Base-by-base conservation (phyloP, 2,329 filamentous ascomycete genomes). In the Paraphoma sp. region DNA sequence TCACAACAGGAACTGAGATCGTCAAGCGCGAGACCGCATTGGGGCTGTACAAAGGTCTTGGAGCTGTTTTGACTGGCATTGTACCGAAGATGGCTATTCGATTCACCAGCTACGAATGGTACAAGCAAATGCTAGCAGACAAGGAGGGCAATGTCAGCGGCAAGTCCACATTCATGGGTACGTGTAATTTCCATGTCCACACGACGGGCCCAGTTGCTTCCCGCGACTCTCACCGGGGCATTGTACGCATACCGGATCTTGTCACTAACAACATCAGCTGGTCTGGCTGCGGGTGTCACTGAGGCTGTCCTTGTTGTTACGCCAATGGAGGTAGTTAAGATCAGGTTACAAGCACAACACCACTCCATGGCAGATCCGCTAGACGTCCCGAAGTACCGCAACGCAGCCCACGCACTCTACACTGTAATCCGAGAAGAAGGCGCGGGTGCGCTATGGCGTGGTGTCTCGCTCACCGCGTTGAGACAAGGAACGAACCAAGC, bases 311-410 rank as follows among this genome's bases (percentile, higher is more conserved):
- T 91, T 47, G 92, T 99, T 49, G 95, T 99, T 54, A 97, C 93
- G 30, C 95, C 95, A 6, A 99, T 99, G 95, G 95, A 99, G 82
- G 95, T 99, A 60, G 87, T 99, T 80, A 99, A 99, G 86, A 99
- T 99, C 76, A 91, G 95, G 47, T 86, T 99, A 67, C 95, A 99
- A 84, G 94, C 94, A 4, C 95, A 99, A 81, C 92, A 97, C 82
- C 95, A 99, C 86, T 92, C 88, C 76, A 95, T 99, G 89, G 93
- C 95, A 47, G 95, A 99, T 76, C 95, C 95, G 6, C 88, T 98
- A 66, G 95, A 98, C 76, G 79, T 97, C 8, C 95, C 95, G 63
- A 98, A 98, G 82, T 98, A 98, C 83, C 91, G 94, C 76, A 97
- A 96, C 79, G 94, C 94, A 28, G 93, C 93, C 1, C 87, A 90